These are phyloP conservation scores for Pisolithus orientalis DNA, from an alignment of 768 basidiomycete species.

Conservation along the genomic window DNA sequence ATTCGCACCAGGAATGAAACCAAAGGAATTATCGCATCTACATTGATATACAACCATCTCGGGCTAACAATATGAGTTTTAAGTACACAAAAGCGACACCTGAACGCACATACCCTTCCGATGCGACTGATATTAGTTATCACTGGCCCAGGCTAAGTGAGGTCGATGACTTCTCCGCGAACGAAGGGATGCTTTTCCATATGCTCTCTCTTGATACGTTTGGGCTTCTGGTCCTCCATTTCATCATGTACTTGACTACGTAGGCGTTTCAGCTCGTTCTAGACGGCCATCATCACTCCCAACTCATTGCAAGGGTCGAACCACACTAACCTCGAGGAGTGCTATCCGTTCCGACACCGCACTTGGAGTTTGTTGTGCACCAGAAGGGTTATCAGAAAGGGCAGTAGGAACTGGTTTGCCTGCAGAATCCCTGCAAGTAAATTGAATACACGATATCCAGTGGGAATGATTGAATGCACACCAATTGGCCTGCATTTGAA, in stretches of 20 bases:
- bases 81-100: too few species aligned
- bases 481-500: conserved; percentile 17
- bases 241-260: conserved; percentile 1
- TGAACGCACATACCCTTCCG: too few species aligned
- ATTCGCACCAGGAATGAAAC: too few species aligned
- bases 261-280: conserved; percentile 13
- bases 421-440: conserved; percentile 11
- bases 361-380: neutral
- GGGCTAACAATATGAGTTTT: too few species aligned
- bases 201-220: conserved; percentile 12
- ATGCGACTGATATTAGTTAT: too few species aligned
- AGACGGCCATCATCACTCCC: neutral
- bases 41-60: too few species aligned
- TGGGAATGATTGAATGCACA: neutral
- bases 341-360: neutral
- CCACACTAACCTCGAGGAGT: conserved; percentile 4
- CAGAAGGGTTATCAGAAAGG: neutral
- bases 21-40: too few species aligned
- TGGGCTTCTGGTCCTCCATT: conserved; percentile 6
- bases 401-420: conserved; percentile 3
- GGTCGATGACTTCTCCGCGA: conserved; percentile 10
- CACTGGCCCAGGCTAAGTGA: conserved; percentile 6
- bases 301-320: neutral
- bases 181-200: neutral
- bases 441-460: neutral